Evolutionary conservation across 768 basidiomycete genomes (phyloP).

Genomic region (Udeniomyces megalosporus): DNA sequence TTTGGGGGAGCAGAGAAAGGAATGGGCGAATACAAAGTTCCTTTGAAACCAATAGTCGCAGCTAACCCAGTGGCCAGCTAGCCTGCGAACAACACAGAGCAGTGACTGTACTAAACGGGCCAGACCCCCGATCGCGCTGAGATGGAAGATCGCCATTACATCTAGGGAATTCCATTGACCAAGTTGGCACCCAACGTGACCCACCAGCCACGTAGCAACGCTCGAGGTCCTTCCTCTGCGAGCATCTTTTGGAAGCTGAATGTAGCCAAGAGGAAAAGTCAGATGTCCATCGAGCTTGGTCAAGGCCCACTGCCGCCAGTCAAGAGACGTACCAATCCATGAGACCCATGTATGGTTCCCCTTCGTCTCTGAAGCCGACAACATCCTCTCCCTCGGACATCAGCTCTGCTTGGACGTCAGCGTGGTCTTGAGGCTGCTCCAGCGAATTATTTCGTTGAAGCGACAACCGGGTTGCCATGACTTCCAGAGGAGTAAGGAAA

Average conservation of each 20-base stretch:
- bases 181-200: slow-evolving; percentile 27
- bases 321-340: slow-evolving; percentile 20
- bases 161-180: not conserved
- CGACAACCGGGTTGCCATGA: slow-evolving; percentile 58
- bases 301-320: no score
- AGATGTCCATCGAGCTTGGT: not conserved
- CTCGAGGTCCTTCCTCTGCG: slow-evolving; percentile 56
- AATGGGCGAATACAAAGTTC: no score
- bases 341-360: slow-evolving; percentile 60
- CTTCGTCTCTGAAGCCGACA: slow-evolving; percentile 64
- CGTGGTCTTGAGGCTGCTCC: slow-evolving; percentile 48
- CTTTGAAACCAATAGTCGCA: no score
- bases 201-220: slow-evolving; percentile 78
- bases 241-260: slow-evolving; percentile 37
- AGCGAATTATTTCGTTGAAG: slow-evolving; percentile 67
- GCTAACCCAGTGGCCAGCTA: no score
- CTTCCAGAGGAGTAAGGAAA: slow-evolving; percentile 59
- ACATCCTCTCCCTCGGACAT: slow-evolving; percentile 62
- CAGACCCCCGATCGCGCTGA: no score
- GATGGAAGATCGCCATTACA: no score
- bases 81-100: no score
- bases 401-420: slow-evolving; percentile 46
- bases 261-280: not conserved
- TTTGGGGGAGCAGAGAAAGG: no score
- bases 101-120: no score